phyloP scores from a whole-genome alignment of 352 stramenopile genomes.

The Globisporangium middletonii region DNA sequence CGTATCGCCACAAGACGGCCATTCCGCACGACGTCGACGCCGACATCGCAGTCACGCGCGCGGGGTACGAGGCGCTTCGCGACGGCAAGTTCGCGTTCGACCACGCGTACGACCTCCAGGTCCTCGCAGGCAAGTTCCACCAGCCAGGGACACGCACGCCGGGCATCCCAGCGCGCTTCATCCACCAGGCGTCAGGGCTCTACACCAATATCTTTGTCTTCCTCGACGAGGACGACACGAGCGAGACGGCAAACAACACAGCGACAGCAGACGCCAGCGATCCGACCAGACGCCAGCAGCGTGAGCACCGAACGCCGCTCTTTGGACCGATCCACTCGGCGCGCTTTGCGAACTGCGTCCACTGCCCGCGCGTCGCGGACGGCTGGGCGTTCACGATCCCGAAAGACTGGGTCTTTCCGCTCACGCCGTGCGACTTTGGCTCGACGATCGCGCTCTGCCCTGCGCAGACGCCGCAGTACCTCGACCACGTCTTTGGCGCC shows the following conservation, averaged over 20 bases:
- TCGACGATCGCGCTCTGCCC: slow-evolving; percentile 13
- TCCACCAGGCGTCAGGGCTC: slow-evolving; percentile 17
- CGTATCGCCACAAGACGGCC: slow-evolving; percentile 18
- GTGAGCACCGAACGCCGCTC: not conserved
- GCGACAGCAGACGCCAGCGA: too few species aligned
- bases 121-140: slow-evolving; percentile 16
- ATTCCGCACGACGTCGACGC: slow-evolving; percentile 24
- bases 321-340: slow-evolving; percentile 13
- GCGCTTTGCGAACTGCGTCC: slow-evolving; percentile 16
- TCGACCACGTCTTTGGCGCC: slow-evolving; percentile 21
- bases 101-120: slow-evolving; percentile 13
- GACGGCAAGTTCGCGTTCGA: slow-evolving; percentile 10
- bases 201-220: slow-evolving; percentile 31
- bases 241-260: not conserved
- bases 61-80: slow-evolving; percentile 8
- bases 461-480: slow-evolving; percentile 14
- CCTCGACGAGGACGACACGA: slow-evolving; percentile 9
- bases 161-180: slow-evolving; percentile 17
- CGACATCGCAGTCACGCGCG: slow-evolving; percentile 16
- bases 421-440: slow-evolving; percentile 19
- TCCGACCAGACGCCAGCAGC: not conserved
- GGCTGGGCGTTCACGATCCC: slow-evolving; percentile 16
- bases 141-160: slow-evolving; percentile 10
- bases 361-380: slow-evolving; percentile 8
- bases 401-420: slow-evolving; percentile 24